Percentiles rank a stretch among this genome's conserved stretches.
Evolutionary conservation across 306 rosid genomes (phyloP).

Genomic region (Gastrolobium villosum): DNA sequence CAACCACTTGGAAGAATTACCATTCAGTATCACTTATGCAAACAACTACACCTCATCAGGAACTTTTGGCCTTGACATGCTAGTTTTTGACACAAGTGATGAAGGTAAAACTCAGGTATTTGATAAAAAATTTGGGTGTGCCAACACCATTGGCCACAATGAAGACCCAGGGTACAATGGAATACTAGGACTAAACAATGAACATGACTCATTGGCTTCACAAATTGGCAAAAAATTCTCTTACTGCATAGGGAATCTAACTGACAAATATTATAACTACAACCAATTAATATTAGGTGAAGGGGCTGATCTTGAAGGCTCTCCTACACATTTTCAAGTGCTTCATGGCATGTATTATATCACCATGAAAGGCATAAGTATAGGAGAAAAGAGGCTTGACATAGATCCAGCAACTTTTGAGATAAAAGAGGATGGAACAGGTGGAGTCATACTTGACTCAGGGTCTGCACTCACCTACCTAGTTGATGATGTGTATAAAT

Average conservation of each 20-base stretch:
- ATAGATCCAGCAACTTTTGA: slow-evolving; percentile 42
- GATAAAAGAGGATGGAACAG: slow-evolving; percentile 40
- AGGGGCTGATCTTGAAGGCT: slow-evolving; percentile 59
- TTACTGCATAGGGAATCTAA: slow-evolving; percentile 59
- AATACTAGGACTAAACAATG: slow-evolving; percentile 53
- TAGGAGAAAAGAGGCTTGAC: slow-evolving; percentile 52
- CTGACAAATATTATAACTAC: slow-evolving; percentile 45
- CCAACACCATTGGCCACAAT: neutral
- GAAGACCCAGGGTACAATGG: slow-evolving; percentile 50
- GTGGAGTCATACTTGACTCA: slow-evolving; percentile 61
- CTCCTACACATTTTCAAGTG: slow-evolving; percentile 43
- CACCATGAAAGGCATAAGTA: slow-evolving; percentile 57
- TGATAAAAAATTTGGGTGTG: slow-evolving; percentile 50
- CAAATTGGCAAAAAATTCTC: slow-evolving; percentile 54
- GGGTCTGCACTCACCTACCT: slow-evolving; percentile 45
- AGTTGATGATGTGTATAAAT: slow-evolving; percentile 32
- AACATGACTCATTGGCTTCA: slow-evolving; percentile 34
- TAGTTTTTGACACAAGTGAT: slow-evolving; percentile 52
- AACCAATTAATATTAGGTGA: slow-evolving; percentile 61
- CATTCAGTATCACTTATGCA: slow-evolving; percentile 6
- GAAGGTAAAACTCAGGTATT: slow-evolving; percentile 40
- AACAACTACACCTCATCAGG: slow-evolving; percentile 45
- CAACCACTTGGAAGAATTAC: neutral
- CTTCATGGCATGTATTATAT: slow-evolving; percentile 41
- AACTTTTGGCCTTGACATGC: slow-evolving; percentile 35